A percentile compares a stretch with the other conserved stretches of the same genome.
Evolutionary conservation across 371 early-diverging fungal genomes (phyloP).

Genomic region (Haplosporangium sp.): DNA sequence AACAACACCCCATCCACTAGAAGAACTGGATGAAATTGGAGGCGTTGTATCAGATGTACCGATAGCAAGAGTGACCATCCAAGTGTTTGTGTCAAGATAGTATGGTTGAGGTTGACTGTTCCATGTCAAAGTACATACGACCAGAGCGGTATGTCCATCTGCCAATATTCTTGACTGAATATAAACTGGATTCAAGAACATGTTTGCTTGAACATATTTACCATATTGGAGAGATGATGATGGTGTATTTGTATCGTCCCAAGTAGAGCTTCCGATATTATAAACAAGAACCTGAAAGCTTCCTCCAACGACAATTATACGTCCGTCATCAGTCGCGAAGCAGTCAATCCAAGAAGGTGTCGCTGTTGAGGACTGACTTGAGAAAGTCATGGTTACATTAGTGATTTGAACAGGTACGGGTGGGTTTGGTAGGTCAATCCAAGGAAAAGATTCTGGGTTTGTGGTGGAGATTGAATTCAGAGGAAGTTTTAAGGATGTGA

Average conservation of each 20-base stretch:
- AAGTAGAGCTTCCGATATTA: slow-evolving; percentile 19
- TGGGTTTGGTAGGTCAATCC: slow-evolving; percentile 39
- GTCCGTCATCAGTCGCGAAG: slow-evolving; percentile 51
- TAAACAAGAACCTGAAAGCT: slow-evolving; percentile 32
- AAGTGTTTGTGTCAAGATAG: slow-evolving; percentile 40
- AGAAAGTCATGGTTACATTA: slow-evolving; percentile 43
- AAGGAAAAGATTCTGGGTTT: slow-evolving; percentile 30
- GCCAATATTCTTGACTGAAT: slow-evolving; percentile 46
- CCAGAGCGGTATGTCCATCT: slow-evolving; percentile 42
- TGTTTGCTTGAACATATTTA: slow-evolving; percentile 20
- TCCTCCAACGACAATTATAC: slow-evolving; percentile 51
- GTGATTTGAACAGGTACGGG: slow-evolving; percentile 42
- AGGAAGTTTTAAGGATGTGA: slow-evolving; percentile 49
- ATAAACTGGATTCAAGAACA: slow-evolving; percentile 46
- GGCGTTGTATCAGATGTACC: slow-evolving; percentile 48
- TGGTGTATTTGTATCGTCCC: slow-evolving; percentile 20
- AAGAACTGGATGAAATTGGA: slow-evolving; percentile 8
- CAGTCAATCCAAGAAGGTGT: slow-evolving; percentile 50
- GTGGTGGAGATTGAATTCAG: slow-evolving; percentile 3
- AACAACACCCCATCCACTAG: slow-evolving; percentile 46
- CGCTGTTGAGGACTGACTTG: neutral
- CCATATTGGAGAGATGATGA: slow-evolving; percentile 25
- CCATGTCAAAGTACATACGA: slow-evolving; percentile 48
- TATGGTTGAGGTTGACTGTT: slow-evolving; percentile 54
- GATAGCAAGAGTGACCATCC: slow-evolving; percentile 45